Base-by-base conservation (phyloP, 139 green algal genomes). In the Asterochloris erici region DNA sequence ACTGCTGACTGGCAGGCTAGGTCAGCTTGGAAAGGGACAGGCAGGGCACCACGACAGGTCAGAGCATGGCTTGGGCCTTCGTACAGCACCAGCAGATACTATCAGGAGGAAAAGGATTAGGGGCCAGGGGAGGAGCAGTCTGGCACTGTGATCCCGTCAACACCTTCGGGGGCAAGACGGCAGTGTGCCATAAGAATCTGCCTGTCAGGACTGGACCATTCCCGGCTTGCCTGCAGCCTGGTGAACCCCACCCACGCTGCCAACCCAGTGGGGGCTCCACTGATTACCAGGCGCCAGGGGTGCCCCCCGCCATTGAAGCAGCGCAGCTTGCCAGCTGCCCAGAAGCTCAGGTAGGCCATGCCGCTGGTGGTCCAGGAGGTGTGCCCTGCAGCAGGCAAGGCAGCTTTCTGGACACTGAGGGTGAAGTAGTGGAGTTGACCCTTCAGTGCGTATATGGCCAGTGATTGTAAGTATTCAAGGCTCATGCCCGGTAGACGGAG, bases 341-440 rank as follows among this genome's bases (percentile, higher is more conserved):
- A 95, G 19, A 93, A 83, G 60, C 82, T 87, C 14, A 90, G 38
- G 85, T 86, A 95, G 28, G 83, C 89, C 83, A 95, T 77, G 23
- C 90, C 89, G 9, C 87, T 87, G 17, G 88, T 93, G 62, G 69
- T 88, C 85, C 89, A 92, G 14, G 89, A 91, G 11, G 83, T 89
- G 85, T 95, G 92, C 12, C 92, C 91, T 92, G 85, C 78, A 82
- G n/a, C 12, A 54, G 38, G 38, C 38, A 54, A 54, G 38, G 38
- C 38, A 2, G 6, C 38, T 54, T 10, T 54, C 38, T 54, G 38
- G 38, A 54, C 38, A 54, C 38, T 54, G 38, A 54, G 38, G 38
- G 38, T 54, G 38, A 54, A 54, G 38, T 54, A 6, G 4, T 54
- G 38, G 38, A 54, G 38, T 54, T 54, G 38, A 54, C 38, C 2